Conservation (phyloP, 2,329 filamentous ascomycete species). For the Trichoderma brevicompactum region DNA sequence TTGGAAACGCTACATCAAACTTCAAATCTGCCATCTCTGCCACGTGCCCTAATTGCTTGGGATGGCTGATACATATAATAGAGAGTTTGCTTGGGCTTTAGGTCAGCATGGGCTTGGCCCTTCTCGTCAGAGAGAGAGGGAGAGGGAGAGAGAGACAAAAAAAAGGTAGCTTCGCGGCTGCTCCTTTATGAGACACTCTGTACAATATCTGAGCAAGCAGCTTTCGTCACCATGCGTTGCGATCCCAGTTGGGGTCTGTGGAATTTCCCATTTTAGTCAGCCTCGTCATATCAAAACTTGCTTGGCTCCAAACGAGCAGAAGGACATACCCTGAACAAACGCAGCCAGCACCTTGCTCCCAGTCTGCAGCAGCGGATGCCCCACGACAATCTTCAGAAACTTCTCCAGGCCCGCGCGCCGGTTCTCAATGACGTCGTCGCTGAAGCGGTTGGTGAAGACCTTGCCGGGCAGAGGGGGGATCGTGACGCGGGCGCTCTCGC, state of each 20-base stretch:
- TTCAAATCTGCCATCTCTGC: neutral
- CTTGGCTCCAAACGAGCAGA: neutral
- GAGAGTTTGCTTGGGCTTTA: neutral
- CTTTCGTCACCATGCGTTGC: constrained; percentile 75
- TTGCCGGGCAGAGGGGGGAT: constrained; percentile 96
- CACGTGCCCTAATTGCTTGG: neutral
- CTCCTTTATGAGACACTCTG: neutral
- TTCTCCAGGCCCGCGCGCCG: constrained; percentile 88
- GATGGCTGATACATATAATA: neutral
- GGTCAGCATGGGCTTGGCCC: neutral
- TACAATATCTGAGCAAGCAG: neutral
- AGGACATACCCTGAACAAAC: constrained; percentile 83
- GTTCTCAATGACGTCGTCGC: constrained; percentile 97
- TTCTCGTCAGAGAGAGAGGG: neutral
- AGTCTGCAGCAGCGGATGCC: constrained; percentile 94
- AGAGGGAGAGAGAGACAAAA: neutral
- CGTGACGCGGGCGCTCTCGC: constrained; percentile 89
- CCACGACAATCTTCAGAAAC: constrained; percentile 96
- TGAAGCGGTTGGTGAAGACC: constrained; percentile 97
- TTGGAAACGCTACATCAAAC: neutral
- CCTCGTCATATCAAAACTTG: neutral
- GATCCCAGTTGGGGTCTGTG: constrained; percentile 84
- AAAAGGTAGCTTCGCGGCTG: neutral
- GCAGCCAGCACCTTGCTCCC: constrained; percentile 95
- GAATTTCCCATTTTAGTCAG: neutral